Evolutionary conservation across 179 eudicot species (phyloP).

Genomic region (Silene noctiflora): DNA sequence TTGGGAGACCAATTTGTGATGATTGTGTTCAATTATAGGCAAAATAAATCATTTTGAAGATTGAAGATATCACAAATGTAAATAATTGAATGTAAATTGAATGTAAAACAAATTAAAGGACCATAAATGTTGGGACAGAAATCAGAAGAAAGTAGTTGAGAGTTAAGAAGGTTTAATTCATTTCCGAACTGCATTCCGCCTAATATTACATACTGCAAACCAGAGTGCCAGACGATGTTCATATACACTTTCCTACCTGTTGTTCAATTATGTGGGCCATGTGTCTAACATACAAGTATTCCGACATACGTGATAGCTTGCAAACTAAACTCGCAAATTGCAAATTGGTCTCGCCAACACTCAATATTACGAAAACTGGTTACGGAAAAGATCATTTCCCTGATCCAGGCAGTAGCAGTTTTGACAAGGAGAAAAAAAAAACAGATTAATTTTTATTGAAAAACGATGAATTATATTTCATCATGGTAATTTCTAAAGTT

Average conservation of each 20-base stretch:
- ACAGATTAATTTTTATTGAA: not conserved
- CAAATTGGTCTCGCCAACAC: no score
- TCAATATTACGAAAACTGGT: no score
- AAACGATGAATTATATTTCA: no score
- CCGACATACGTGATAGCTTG: no score
- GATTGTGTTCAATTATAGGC: slow-evolving; percentile 12
- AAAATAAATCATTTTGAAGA: not conserved
- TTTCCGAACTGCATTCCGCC: slow-evolving; percentile 7
- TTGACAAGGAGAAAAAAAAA: no score
- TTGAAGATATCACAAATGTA: not conserved
- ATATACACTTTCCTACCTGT: not conserved
- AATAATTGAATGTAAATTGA: slow-evolving; percentile 8
- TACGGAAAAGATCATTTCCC: no score
- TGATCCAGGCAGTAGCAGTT: no score
- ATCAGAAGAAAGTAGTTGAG: slow-evolving; percentile 12
- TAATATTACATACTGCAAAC: not conserved
- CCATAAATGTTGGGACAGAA: slow-evolving; percentile 5
- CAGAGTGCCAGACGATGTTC: not conserved
- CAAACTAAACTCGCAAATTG: no score
- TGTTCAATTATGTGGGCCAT: not conserved
- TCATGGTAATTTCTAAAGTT: no score
- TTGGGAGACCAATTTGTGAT: not conserved
- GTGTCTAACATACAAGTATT: not conserved
- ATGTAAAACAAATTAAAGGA: not conserved
- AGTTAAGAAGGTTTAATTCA: slow-evolving; percentile 4